Evolutionary conservation across 2,329 filamentous ascomycete genomes (phyloP).

Genomic region (Kalmusia sp.): DNA sequence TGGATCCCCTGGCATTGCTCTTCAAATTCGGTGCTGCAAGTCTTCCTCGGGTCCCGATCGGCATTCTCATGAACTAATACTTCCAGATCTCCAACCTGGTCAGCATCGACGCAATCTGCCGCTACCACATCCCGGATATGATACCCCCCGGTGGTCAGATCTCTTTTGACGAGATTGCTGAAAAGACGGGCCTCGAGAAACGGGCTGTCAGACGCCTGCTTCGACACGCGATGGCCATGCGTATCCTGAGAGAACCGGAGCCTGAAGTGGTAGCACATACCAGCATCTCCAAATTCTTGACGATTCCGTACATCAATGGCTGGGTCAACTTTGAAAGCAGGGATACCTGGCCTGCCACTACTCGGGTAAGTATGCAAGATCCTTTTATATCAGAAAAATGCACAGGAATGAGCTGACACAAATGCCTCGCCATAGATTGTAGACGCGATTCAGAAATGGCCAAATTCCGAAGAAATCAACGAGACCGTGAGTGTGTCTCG

Average conservation of each 20-base stretch:
- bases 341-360: constrained; percentile 18
- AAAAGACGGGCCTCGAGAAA: constrained; percentile 17
- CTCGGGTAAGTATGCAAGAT: constrained; percentile 13
- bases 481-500: constrained; percentile 13
- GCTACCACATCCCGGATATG: constrained; percentile 20
- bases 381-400: constrained; percentile 4
- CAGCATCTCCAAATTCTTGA: constrained; percentile 21
- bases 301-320: constrained; percentile 17
- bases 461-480: constrained; percentile 16
- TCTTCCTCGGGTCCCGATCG: neutral
- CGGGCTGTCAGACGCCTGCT: constrained; percentile 16
- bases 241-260: constrained; percentile 19
- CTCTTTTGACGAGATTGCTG: constrained; percentile 16
- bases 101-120: constrained; percentile 14
- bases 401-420: constrained; percentile 11
- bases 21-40: constrained; percentile 19
- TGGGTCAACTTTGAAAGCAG: constrained; percentile 15
- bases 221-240: constrained; percentile 19
- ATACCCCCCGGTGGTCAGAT: constrained; percentile 15
- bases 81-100: constrained; percentile 15
- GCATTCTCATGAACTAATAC: neutral
- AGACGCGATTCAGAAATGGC: constrained; percentile 22
- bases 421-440: constrained; percentile 7
- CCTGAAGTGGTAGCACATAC: constrained; percentile 15
- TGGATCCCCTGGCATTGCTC: constrained; percentile 17